Conservation (phyloP, 2,329 filamentous ascomycete genomes). For the Penicillium sp. region DNA sequence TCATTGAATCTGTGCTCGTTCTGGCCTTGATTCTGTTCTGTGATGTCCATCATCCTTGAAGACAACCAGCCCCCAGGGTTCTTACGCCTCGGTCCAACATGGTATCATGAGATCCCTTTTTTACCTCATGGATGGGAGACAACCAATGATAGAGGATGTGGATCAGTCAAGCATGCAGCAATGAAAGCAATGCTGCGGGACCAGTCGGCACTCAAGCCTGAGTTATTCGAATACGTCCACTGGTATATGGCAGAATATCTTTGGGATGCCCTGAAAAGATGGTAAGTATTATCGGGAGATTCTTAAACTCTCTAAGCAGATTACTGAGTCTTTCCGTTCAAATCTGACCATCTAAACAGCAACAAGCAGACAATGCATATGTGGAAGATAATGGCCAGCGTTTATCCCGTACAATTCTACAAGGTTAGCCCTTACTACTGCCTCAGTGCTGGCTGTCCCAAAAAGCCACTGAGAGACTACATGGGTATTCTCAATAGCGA, state of each 20-base stretch:
- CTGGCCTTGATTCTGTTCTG: background rate
- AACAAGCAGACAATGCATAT: slow-evolving; percentile 39
- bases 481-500: slow-evolving; percentile 33
- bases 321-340: background rate
- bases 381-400: slow-evolving; percentile 42
- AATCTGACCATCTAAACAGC: slow-evolving; percentile 17
- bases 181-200: slow-evolving; percentile 32
- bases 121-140: slow-evolving; percentile 27
- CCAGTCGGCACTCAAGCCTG: slow-evolving; percentile 34
- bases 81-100: slow-evolving; percentile 27
- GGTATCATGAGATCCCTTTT: slow-evolving; percentile 40
- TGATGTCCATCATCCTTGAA: slow-evolving; percentile 9
- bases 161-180: slow-evolving; percentile 34
- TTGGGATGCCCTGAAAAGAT: slow-evolving; percentile 36
- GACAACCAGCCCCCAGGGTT: slow-evolving; percentile 7
- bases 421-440: slow-evolving; percentile 26
- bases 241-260: slow-evolving; percentile 40
- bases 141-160: slow-evolving; percentile 23
- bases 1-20: background rate
- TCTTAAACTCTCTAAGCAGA: background rate
- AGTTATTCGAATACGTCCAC: slow-evolving; percentile 37
- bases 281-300: slow-evolving; percentile 24
- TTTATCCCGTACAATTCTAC: slow-evolving; percentile 37
- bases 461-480: slow-evolving; percentile 34
- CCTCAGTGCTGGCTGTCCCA: slow-evolving; percentile 29